Evolutionary conservation across 495 filamentous ascomycete species (phyloP), one percentile per base, ranked within the genome.

Genomic region (Trichocladium uniseriatum): DNA sequence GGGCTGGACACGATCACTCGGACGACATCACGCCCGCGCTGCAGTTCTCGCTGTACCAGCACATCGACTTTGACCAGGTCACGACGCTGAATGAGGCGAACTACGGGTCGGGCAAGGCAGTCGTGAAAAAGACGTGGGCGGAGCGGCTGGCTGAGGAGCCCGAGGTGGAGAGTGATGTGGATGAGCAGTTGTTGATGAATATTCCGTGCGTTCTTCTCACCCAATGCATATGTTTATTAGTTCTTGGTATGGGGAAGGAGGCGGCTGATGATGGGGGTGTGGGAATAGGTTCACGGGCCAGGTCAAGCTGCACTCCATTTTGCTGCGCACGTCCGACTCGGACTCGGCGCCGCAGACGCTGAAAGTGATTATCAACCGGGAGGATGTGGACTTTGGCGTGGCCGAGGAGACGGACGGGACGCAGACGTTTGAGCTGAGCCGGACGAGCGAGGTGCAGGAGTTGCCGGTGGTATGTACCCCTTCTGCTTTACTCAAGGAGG

Each of bases 161-260:
- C 0, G 82, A 89, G 65, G 74, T 98, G 11, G 77, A 73, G 61
- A 95, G 89, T 51, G 86, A 91, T 62, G 80, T 82, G 0, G 92
- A 97, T 60, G 92, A 95, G 72, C 89, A 98, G 69, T 52, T 98
- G n/a, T 60, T 98, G 29, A 85, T 97, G 69, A 80, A 83, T 58
- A 77, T 97, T 18, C 94, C 92, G 91, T 97, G 71, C 38, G 86
- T 78, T 9, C 44, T 54, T 44, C n/a, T n/a, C n/a, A n/a, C n/a
- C n/a, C n/a, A n/a, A n/a, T n/a, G n/a, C n/a, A n/a, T n/a, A n/a
- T n/a, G n/a, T n/a, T n/a, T n/a, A n/a, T n/a, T n/a, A n/a, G n/a
- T n/a, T n/a, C n/a, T n/a, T n/a, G n/a, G 34, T 31, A 6, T 28
- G 18, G 27, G 15, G n/a, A 9, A 11, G 13, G 31, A 16, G 18